Percentiles rank a stretch among this genome's conserved stretches.
phyloP scores from a whole-genome alignment of 2,329 filamentous ascomycete genomes.

The Immersiporthe knoxdaviesiana region DNA sequence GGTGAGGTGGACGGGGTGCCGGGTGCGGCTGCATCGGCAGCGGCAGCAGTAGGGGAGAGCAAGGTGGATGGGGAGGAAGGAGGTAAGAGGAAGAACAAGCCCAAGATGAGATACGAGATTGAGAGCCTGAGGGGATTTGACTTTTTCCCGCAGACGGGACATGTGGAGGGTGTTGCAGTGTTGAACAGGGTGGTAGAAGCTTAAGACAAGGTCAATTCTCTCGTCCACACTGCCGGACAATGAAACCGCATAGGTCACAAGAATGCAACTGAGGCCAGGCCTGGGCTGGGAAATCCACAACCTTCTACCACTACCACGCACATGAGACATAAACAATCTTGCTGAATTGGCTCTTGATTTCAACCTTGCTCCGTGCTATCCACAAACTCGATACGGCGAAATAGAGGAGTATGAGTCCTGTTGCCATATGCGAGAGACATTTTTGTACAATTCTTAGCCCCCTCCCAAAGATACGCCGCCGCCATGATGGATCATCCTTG shows the following conservation, averaged over 20 bases:
- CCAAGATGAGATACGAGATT: conserved; percentile 70
- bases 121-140: conserved; percentile 93
- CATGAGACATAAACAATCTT: background rate
- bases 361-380: background rate
- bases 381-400: background rate
- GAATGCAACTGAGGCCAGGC: background rate
- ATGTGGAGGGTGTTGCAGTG: conserved; percentile 70
- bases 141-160: conserved; percentile 88
- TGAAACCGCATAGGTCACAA: background rate
- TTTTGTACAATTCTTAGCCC: conserved; percentile 11
- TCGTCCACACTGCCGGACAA: background rate
- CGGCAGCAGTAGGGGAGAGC: conserved; percentile 25
- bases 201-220: conserved; percentile 25
- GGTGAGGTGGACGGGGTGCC: conserved; percentile 52
- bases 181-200: conserved; percentile 53
- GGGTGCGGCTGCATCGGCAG: conserved; percentile 36
- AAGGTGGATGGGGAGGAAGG: conserved; percentile 17
- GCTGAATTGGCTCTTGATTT: background rate
- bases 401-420: background rate
- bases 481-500: conserved; percentile 9
- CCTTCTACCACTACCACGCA: background rate
- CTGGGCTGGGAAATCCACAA: background rate
- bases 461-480: conserved; percentile 13
- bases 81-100: conserved; percentile 37
- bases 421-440: background rate